Base-by-base conservation (phyloP, 2,329 filamentous ascomycete genomes). In the Ophiostoma pallidulum region DNA sequence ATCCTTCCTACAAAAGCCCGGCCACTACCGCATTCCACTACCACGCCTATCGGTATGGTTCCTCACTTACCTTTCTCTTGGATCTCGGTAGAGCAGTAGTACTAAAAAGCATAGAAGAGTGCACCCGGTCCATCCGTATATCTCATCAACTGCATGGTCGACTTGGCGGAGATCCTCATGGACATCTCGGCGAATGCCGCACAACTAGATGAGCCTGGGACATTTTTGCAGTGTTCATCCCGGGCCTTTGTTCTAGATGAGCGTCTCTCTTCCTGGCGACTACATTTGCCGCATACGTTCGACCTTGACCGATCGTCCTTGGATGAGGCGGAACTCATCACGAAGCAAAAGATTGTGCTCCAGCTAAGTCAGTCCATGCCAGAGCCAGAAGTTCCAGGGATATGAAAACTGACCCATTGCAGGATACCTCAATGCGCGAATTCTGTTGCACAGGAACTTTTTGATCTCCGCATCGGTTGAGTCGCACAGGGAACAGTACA, bases 311-410 rank as follows among this genome's bases (percentile, higher is more conserved):
- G 36, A 18, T 38, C 36, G 19, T 38, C 36, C 13, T 22, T 38
- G 19, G 36, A 38, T 20, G 36, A 38, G 36, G 36, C 36, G 20
- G 36, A 38, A 38, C 19, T 38, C 6, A 38, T 38, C 36, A 38
- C 36, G 36, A 38, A 38, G 36, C 36, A 38, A 22, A 38, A 38
- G 36, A 38, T 38, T 38, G 36, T 38, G n/a, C 36, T 38, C 16
- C 4, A 38, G 16, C 19, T 38, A 38, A 38, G 36, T 38, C 36
- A 38, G 36, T 38, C 7, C 18, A 7, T 19, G 16, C 10, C 36
- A 10, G 7, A 38, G 19, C 19, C 7, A 8, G 14, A 19, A n/a
- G n/a, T n/a, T n/a, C n/a, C n/a, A n/a, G n/a, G n/a, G n/a, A n/a
- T n/a, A n/a, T n/a, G n/a, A n/a, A n/a, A n/a, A n/a, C n/a, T n/a